Percentiles rank a stretch among this genome's conserved stretches.
phyloP scores from a whole-genome alignment of 1,284 basidiomycete genomes.

The Trametes sp. region DNA sequence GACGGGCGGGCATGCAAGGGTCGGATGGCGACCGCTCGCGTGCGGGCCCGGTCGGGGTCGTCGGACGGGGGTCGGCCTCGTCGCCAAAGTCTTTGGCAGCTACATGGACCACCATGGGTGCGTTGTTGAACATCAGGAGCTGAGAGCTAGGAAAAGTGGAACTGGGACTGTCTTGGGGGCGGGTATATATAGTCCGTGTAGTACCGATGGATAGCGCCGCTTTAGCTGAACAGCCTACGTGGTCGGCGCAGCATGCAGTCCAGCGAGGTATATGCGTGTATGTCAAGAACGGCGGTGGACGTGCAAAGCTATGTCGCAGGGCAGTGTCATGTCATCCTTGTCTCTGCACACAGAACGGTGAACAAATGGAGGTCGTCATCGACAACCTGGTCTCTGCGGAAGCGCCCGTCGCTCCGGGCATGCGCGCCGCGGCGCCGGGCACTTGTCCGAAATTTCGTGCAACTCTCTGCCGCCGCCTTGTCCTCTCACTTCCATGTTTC shows the following conservation, averaged over 20 bases:
- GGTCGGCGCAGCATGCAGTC: conserved; percentile 7
- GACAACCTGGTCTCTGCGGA: neutral
- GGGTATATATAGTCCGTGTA: conserved; percentile 2
- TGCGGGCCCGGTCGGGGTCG: conserved; percentile 32
- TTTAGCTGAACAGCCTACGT: neutral
- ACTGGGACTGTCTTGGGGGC: neutral
- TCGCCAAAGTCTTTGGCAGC: conserved; percentile 41
- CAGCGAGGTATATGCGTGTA: neutral
- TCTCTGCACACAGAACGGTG: conserved; percentile 13
- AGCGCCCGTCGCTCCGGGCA: neutral
- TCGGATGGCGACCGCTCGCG: conserved; percentile 51
- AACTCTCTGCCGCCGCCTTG: neutral
- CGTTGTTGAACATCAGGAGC: conserved; percentile 61
- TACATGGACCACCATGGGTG: conserved; percentile 52
- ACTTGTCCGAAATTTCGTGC: conserved; percentile 5
- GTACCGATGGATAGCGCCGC: neutral
- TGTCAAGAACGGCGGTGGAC: neutral
- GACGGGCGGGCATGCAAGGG: conserved; percentile 70
- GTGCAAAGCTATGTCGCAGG: neutral
- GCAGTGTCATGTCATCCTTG: conserved; percentile 25
- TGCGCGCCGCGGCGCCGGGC: neutral
- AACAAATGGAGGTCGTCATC: neutral
- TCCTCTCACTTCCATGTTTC: conserved; percentile 2
- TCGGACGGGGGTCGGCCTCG: conserved; percentile 7
- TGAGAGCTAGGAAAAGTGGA: neutral